Conservation (phyloP, 345 rosid genomes). For the Erodium maritimum region DNA sequence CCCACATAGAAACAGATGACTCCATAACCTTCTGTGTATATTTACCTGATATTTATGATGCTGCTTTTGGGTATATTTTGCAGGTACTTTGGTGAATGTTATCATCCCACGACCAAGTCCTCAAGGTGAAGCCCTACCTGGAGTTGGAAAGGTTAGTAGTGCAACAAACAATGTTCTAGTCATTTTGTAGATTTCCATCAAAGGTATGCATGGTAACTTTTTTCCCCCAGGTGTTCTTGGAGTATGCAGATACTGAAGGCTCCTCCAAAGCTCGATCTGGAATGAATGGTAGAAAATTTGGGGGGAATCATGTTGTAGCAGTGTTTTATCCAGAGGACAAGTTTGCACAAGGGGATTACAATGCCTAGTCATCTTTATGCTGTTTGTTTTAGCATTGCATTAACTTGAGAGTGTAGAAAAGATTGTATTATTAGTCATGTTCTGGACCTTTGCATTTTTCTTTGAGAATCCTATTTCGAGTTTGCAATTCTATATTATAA, state of each 20-base stretch:
- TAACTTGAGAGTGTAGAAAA: no score
- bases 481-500: no score
- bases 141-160: conserved; percentile 56
- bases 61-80: conserved; percentile 26
- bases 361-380: conserved; percentile 21
- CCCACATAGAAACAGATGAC: conserved; percentile 65
- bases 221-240: conserved; percentile 56
- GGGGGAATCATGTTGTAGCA: conserved; percentile 69
- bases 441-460: no score
- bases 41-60: conserved; percentile 17
- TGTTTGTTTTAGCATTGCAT: no score
- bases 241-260: conserved; percentile 59
- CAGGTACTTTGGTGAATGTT: conserved; percentile 73
- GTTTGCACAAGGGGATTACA: conserved; percentile 64
- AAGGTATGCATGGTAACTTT: no score
- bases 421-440: no score
- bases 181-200: no score
- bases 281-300: conserved; percentile 78
- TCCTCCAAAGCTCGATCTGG: conserved; percentile 50
- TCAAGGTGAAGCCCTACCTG: conserved; percentile 39
- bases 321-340: conserved; percentile 59
- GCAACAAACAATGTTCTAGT: not conserved
- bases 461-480: no score
- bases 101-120: conserved; percentile 78
- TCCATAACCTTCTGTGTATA: conserved; percentile 38